Conservation (phyloP, 1,284 basidiomycete species). For the Cystobasidium slooffiae region DNA sequence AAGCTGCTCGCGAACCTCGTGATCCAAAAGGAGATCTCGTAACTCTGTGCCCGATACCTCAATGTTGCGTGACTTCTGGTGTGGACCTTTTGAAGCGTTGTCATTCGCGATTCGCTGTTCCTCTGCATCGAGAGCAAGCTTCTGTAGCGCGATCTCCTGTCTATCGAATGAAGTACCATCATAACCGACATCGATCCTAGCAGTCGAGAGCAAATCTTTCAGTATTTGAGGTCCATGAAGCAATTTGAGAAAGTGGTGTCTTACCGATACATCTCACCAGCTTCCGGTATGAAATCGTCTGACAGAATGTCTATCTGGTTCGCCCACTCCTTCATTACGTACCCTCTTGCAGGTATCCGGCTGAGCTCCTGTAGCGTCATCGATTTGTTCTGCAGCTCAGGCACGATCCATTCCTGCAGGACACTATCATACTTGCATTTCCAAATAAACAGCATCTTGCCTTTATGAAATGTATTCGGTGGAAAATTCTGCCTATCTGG, state of each 20-base stretch:
- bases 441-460: conserved; percentile 40
- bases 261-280: conserved; percentile 23
- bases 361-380: conserved; percentile 15
- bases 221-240: not conserved
- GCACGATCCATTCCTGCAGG: conserved; percentile 16
- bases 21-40: conserved; percentile 66
- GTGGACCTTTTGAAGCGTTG: conserved; percentile 18
- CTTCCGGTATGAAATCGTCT: not conserved
- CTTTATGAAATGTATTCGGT: conserved; percentile 14
- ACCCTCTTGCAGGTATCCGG: not conserved
- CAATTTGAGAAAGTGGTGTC: not conserved
- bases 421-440: conserved; percentile 24
- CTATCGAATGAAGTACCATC: conserved; percentile 68
- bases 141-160: conserved; percentile 70
- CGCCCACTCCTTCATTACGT: conserved; percentile 14
- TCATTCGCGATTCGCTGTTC: conserved; percentile 56
- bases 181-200: conserved; percentile 38
- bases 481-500: conserved; percentile 15
- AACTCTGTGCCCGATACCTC: conserved; percentile 71
- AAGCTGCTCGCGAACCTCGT: conserved; percentile 47
- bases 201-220: not conserved
- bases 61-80: conserved; percentile 55
- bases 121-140: conserved; percentile 66
- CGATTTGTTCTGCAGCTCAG: conserved; percentile 24
- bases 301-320: conserved; percentile 33